Base-by-base conservation (phyloP, 1,139 yeast species). In the Yamadazyma blattariae region DNA sequence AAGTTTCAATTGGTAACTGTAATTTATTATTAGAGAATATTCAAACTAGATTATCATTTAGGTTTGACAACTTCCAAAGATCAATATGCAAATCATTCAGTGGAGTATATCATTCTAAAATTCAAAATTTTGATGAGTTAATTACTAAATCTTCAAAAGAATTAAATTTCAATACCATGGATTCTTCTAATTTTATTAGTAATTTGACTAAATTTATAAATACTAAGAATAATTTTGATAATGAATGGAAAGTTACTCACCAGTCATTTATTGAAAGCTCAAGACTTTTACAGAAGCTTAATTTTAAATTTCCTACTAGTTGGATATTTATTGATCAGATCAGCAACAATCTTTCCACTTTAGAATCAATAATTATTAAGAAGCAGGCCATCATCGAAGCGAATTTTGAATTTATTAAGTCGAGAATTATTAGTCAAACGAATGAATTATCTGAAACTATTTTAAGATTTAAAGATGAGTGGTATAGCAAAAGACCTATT, bases 241-340 rank as follows among this genome's bases (percentile, higher is more conserved):
- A 44, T 1, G 39, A 42, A 11, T 64, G 77, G 75, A 52, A 51
- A 27, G 30, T 35, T 2, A 37, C 45, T 3, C 40, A 69, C 10
- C 35, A 37, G 1, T 26, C 52, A 6, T 59, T 66, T 40, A 47
- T 57, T 25, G 46, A 51, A 4, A 76, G 80, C 3, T 85, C 82
- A 38, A 52, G 2, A n/a, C 43, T 70, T 1, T 56, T 84, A 11
- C 43, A 35, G 3, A 40, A 34, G 16, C 40, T 42, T 19, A 37
- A 32, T 14, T 46, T 62, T 46, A 66, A 65, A 27, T 71, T 78
- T 36, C 76, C 82, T 0, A 33, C 54, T 0, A 70, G 71, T 19
- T 84, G 92, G 87, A 44, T 81, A 1, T 76, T 64, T 50, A 64
- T 67, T 29, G 94, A 84, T 31, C 94, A 85, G 46, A 46, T 87